Evolutionary conservation across 805 yeast genomes (phyloP), one percentile per base, ranked within the genome.

Genomic region (Metschnikowia lochheadii): DNA sequence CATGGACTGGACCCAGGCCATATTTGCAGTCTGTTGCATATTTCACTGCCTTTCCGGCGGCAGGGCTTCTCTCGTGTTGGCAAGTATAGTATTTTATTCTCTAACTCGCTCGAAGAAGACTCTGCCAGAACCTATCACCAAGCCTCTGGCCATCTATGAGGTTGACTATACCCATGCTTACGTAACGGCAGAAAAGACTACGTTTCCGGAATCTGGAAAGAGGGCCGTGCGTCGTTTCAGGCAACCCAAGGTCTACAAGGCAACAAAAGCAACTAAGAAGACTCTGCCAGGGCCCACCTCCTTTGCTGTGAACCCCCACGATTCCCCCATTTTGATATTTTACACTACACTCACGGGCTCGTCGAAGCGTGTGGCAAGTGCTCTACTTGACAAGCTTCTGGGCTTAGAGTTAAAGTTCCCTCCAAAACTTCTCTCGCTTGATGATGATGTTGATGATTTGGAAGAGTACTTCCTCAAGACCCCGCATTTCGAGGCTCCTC

Each of bases 271-370:
- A 4, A 50, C 57, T 10, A 49, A 62, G 10, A 61, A 58, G 33
- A 62, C 78, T 49, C 66, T 76, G 1, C 67, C 76, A 26, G 73
- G 83, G 0, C 62, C 66, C 18, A 63, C 71, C 3, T 63, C 73
- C 5, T 66, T 67, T 17, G 39, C 46, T 17, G 26, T 44, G 17
- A 66, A 73, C 20, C 64, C 81, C 38, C 56, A 76, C 29, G 78
- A 78, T 29, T 78, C 89, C 0, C 83, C 83, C 49, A 71, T 85
- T 36, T 75, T 79, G 51, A 79, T 90, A 3, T 87, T 90, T 59
- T 90, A 87, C 67, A 85, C 97, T 7, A 85, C 96, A 0, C 70
- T 90, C 51, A 91, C 96, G 3, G 97, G 97, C 10, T 73, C 95
- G 0, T 80, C 95, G 0, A 83, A 84, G 58, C 73, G 87, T 56